A percentile compares a stretch with the other conserved stretches of the same genome.
phyloP scores from a whole-genome alignment of 2,329 filamentous ascomycete genomes.

The Triangularia setosa region DNA sequence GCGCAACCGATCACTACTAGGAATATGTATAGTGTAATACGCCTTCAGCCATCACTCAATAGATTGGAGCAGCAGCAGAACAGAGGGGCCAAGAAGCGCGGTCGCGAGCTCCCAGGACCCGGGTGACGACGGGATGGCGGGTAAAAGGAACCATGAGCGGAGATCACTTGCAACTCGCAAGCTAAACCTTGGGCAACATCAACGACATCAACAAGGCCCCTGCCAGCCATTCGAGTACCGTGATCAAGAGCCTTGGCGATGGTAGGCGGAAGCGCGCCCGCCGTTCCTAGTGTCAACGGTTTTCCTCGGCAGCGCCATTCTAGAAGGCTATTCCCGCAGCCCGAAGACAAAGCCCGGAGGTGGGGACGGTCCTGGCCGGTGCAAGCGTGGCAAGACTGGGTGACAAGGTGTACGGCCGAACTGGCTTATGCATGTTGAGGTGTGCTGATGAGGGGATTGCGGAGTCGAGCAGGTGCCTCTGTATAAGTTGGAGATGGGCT shows the following conservation, averaged over 20 bases:
- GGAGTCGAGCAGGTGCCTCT: background rate
- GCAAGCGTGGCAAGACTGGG: background rate
- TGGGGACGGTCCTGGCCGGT: background rate
- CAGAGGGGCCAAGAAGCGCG: background rate
- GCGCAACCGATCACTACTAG: background rate
- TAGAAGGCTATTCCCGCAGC: background rate
- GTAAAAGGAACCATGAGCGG: constrained; percentile 17
- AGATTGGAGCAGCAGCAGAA: constrained; percentile 3
- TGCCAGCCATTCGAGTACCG: constrained; percentile 9
- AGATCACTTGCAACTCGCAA: constrained; percentile 1
- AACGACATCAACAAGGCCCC: background rate
- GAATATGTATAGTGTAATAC: constrained; percentile 4
- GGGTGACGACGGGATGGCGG: constrained; percentile 16
- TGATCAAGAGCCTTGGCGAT: constrained; percentile 3
- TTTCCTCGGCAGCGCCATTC: background rate
- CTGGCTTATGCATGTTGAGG: background rate
- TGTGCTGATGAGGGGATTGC: background rate
- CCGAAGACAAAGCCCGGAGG: background rate
- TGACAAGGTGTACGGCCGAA: background rate
- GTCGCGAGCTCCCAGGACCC: constrained; percentile 7
- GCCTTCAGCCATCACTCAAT: constrained; percentile 9
- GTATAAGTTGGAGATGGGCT: background rate
- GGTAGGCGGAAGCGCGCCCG: background rate
- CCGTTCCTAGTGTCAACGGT: constrained; percentile 5
- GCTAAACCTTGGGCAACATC: background rate